Evolutionary conservation across 345 rosid genomes (phyloP).

Genomic region (Hibiscus tridactylites): DNA sequence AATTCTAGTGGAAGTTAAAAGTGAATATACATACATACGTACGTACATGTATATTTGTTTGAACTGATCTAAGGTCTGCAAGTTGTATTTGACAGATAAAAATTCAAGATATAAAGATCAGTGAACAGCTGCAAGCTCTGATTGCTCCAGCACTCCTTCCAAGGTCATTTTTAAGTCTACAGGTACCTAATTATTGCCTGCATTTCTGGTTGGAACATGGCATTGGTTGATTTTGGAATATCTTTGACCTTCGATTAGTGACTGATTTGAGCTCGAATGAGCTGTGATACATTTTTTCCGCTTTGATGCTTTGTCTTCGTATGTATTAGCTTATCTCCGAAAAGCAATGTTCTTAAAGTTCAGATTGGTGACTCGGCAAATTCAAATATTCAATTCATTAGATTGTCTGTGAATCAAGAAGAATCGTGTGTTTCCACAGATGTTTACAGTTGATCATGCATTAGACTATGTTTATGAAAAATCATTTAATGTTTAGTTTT

Average conservation of each 20-base stretch:
- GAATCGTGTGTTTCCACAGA: neutral
- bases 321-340: neutral
- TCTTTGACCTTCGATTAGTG: neutral
- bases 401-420: neutral
- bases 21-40: no score
- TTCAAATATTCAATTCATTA: neutral
- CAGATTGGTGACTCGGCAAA: neutral
- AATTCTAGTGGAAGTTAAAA: neutral
- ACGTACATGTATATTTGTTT: neutral
- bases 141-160: constrained; percentile 87
- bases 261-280: neutral
- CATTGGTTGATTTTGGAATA: neutral
- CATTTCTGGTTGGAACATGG: neutral
- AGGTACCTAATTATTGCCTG: constrained; percentile 30
- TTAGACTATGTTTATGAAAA: neutral
- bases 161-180: constrained; percentile 65
- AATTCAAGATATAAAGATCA: constrained; percentile 31
- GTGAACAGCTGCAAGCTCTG: constrained; percentile 65
- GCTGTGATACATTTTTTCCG: neutral
- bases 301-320: no score
- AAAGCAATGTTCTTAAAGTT: neutral
- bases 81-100: constrained; percentile 11
- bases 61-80: neutral
- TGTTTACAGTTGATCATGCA: neutral
- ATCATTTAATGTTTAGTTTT: neutral